Base-by-base conservation (phyloP, 192 early-diverging fungal genomes). In the Coemansia sp. region DNA sequence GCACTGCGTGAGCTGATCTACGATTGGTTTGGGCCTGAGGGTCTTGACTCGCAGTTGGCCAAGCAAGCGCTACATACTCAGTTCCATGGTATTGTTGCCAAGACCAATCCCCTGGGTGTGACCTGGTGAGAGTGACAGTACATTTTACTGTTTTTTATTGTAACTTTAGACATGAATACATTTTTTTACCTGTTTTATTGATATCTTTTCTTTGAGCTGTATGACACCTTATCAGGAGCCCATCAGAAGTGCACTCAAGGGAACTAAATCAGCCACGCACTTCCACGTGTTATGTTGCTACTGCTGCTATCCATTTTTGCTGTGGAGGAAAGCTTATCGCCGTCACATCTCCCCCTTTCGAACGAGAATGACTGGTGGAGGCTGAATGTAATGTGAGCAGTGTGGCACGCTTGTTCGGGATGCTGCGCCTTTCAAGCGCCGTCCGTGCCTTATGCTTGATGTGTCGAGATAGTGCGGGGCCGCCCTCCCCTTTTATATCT, bases 21-120 rank as follows among this genome's bases (percentile, higher is more conserved):
- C 82, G 92, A 93, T 50, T 96, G 95, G 95, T 86, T 95, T 27
- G 91, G 88, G 7, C 27, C 72, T 2, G 57, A 70, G 31, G 92
- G 91, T 8, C 73, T 84, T 10, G 88, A 88, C 56, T 89, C 89
- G 40, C 71, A 78, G 4, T 84, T 87, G 69, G 89, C 89, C 0
- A 74, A 71, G 40, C 34, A 83, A 45, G 75, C 91, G 35, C 83
- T 97, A 7, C 89, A 91, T 61, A 98, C 95, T 17, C 87, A 92
- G 70, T 98, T 96, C 65, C 92, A 92, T 66, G 93, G 92, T 19
- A 86, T 98, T 2, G 87, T 85, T 56, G 87, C 92, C 68, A 87
- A 86, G 53, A 78, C 80, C 3, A 94, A 90, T 65, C 88, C 91
- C 6, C 78, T 95, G 46, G 89, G 87, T n/a, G 93, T 93, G 39